Percentiles rank a stretch among this genome's conserved stretches.
These are phyloP conservation scores for Venturia aucupariae DNA, from an alignment of 2,329 filamentous ascomycete genomes.

Conservation along the genomic window DNA sequence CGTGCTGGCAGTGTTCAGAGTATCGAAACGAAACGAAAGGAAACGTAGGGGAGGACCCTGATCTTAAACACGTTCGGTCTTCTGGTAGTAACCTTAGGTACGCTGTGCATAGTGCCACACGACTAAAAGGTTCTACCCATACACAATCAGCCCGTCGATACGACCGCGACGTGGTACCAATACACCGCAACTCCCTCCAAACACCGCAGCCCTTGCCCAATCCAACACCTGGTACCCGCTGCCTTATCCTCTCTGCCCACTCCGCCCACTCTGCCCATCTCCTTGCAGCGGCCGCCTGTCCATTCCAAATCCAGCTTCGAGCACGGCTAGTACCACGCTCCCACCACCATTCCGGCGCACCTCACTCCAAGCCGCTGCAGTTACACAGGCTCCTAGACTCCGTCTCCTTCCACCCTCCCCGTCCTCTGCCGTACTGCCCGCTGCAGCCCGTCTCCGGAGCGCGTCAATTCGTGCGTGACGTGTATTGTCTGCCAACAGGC, in stretches of 20 bases:
- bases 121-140: not conserved
- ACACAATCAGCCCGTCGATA: not conserved
- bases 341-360: not conserved
- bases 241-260: too few relatives aligned
- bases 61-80: not conserved
- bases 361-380: not conserved
- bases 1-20: not conserved
- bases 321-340: not conserved
- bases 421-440: not conserved
- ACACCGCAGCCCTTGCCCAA: not conserved
- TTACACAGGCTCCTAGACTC: not conserved
- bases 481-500: slow-evolving; percentile 13
- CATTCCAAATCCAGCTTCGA: not conserved
- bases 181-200: slow-evolving; percentile 4
- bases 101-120: not conserved
- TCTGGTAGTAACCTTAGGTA: not conserved
- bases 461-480: slow-evolving; percentile 14
- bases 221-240: not conserved
- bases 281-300: slow-evolving; percentile 4
- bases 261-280: not conserved
- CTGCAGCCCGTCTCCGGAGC: not conserved
- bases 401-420: not conserved
- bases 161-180: slow-evolving; percentile 3
- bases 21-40: too few relatives aligned
- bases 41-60: not conserved